Evolutionary conservation across 169 alveolate genomes (phyloP).

Genomic region (Perkinsus olseni): DNA sequence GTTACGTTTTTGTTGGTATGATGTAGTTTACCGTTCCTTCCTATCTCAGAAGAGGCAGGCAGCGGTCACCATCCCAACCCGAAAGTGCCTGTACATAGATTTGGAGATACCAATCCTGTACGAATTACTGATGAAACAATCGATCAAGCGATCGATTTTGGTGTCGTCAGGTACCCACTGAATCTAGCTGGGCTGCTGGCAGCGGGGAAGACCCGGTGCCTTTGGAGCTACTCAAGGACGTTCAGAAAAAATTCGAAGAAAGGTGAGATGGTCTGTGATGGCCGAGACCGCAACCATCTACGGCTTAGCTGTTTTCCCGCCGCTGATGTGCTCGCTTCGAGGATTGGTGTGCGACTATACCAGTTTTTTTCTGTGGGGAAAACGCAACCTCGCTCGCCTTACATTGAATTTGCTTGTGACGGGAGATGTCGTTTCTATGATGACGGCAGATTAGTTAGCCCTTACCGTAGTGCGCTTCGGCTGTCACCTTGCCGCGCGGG

Average conservation of each 20-base stretch:
- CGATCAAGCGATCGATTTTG: not conserved
- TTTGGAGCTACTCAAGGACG: not conserved
- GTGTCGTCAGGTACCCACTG: not conserved
- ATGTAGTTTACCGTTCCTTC: too few species aligned
- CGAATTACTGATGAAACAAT: not conserved
- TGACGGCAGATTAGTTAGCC: too few species aligned
- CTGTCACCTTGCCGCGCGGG: too few species aligned
- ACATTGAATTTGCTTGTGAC: too few species aligned
- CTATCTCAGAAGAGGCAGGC: not conserved
- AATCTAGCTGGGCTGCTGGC: not conserved
- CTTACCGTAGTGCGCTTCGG: too few species aligned
- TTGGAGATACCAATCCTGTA: not conserved
- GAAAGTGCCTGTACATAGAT: not conserved
- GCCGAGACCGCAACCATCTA: not conserved
- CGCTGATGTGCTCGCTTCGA: not conserved
- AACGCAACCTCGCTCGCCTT: too few species aligned
- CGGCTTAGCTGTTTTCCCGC: not conserved
- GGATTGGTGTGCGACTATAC: too few species aligned
- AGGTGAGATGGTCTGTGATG: not conserved
- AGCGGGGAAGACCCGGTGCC: not conserved
- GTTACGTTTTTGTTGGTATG: not conserved
- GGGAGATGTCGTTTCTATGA: too few species aligned
- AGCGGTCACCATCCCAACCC: not conserved
- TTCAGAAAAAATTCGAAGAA: not conserved
- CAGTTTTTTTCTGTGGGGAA: too few species aligned